Conservation (phyloP, 805 yeast genomes). For the Crinitomyces ghanaensis region DNA sequence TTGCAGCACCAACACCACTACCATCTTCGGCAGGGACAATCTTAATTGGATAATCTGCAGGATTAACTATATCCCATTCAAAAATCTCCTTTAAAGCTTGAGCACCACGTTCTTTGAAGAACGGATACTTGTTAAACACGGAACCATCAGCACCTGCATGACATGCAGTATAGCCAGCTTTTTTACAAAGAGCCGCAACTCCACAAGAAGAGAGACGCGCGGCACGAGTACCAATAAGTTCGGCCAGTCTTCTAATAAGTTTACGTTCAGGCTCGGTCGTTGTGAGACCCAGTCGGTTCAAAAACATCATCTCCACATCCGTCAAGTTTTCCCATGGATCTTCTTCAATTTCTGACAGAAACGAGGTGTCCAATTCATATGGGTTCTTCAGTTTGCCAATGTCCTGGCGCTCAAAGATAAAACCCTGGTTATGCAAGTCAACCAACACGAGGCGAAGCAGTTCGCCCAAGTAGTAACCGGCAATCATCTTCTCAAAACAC, state of each 20-base stretch:
- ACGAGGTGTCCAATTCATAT: slow-evolving; percentile 79
- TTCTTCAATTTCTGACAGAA: slow-evolving; percentile 76
- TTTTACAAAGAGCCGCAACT: slow-evolving; percentile 84
- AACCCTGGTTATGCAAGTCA: slow-evolving; percentile 54
- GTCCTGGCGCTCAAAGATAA: slow-evolving; percentile 63
- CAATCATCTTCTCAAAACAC: slow-evolving; percentile 91
- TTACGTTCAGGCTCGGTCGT: slow-evolving; percentile 72
- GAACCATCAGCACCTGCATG: slow-evolving; percentile 98
- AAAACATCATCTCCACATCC: slow-evolving; percentile 61
- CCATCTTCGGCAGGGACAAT: slow-evolving; percentile 96
- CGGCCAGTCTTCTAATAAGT: slow-evolving; percentile 71
- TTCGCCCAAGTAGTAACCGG: slow-evolving; percentile 95
- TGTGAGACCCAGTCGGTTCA: slow-evolving; percentile 42
- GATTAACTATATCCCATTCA: slow-evolving; percentile 49
- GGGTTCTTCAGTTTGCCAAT: slow-evolving; percentile 46
- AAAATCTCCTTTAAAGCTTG: slow-evolving; percentile 79
- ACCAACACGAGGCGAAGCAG: slow-evolving; percentile 67
- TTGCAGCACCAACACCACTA: slow-evolving; percentile 97
- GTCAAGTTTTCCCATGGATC: slow-evolving; percentile 78
- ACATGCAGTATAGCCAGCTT: slow-evolving; percentile 56
- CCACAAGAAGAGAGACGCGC: slow-evolving; percentile 91
- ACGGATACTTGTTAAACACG: slow-evolving; percentile 88
- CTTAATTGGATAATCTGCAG: slow-evolving; percentile 63
- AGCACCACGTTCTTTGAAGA: slow-evolving; percentile 81
- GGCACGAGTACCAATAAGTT: slow-evolving; percentile 82